Conservation (phyloP, 345 rosid genomes). For the Euphorbia lathyris region DNA sequence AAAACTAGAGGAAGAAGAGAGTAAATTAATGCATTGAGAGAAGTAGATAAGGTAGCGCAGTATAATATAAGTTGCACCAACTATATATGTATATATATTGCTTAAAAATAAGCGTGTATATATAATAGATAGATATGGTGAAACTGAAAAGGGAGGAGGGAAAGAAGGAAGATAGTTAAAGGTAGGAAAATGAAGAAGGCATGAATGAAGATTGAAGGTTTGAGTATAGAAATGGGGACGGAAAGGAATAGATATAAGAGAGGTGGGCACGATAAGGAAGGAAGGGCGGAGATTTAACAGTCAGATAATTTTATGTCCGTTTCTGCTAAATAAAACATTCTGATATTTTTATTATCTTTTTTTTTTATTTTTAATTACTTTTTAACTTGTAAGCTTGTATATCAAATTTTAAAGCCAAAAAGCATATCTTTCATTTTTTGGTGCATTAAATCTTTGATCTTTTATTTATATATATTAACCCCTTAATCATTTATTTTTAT, state of each 20-base stretch:
- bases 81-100: not conserved
- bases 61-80: slow-evolving; percentile 8
- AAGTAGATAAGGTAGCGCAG: not conserved
- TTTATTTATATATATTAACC: no score
- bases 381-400: no score
- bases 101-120: not conserved
- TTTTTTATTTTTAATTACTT: not conserved
- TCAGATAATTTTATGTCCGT: slow-evolving; percentile 53
- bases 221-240: slow-evolving; percentile 19
- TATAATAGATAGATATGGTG: not conserved
- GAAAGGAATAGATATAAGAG: slow-evolving; percentile 19
- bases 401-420: no score
- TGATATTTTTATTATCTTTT: not conserved
- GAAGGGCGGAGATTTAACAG: slow-evolving; percentile 97
- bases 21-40: slow-evolving; percentile 18
- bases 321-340: slow-evolving; percentile 24
- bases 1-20: slow-evolving; percentile 4
- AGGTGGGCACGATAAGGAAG: slow-evolving; percentile 81
- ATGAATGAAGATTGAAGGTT: not conserved
- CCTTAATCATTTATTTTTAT: no score
- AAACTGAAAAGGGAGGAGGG: not conserved
- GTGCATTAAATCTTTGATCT: no score
- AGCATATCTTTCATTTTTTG: no score
- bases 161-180: not conserved
- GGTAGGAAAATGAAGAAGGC: slow-evolving; percentile 25